A percentile compares a stretch with the other conserved stretches of the same genome.
phyloP scores from a whole-genome alignment of 2,329 filamentous ascomycete species.

The Rhynchosporium agropyri region DNA sequence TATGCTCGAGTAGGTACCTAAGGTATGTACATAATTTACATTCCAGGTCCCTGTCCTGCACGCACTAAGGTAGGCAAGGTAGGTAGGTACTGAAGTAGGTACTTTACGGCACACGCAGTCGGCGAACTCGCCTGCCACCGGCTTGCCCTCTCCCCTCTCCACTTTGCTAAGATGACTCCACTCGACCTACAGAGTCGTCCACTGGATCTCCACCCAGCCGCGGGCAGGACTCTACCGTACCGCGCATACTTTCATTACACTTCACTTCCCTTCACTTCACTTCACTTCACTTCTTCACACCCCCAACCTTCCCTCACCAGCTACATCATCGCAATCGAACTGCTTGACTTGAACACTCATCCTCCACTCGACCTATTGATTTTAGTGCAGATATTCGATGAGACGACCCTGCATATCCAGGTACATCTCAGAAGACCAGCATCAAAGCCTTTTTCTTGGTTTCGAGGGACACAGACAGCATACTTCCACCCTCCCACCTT shows the following conservation, averaged over 20 bases:
- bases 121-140: conserved; percentile 11
- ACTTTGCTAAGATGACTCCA: background rate
- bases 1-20: no score
- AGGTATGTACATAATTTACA: no score
- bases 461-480: background rate
- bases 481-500: background rate
- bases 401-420: background rate
- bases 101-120: no score
- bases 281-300: background rate
- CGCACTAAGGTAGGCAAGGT: no score
- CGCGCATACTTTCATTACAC: background rate
- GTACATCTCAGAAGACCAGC: background rate
- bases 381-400: conserved; percentile 8
- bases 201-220: background rate
- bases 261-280: no score
- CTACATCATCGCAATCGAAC: background rate
- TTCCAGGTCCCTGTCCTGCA: background rate
- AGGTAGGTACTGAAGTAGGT: no score
- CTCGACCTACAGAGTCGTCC: background rate
- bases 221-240: conserved; percentile 11
- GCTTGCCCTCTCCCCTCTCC: background rate
- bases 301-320: background rate
- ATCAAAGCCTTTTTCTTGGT: background rate
- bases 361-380: background rate
- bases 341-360: background rate